Evolutionary conservation across 768 basidiomycete species (phyloP).

Genomic region (Mycena metata): DNA sequence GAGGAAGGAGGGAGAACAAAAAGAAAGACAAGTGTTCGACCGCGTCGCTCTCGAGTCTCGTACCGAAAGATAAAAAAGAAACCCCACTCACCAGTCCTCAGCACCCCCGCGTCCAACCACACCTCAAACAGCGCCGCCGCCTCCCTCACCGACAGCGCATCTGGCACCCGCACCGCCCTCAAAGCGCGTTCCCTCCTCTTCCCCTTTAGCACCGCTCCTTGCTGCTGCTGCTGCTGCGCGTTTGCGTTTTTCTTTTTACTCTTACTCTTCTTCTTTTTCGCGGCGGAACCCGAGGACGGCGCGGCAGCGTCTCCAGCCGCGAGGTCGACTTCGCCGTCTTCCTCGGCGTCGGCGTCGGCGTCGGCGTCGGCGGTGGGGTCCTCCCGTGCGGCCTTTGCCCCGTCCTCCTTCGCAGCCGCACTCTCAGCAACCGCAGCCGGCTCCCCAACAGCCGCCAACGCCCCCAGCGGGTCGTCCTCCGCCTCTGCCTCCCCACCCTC

Average conservation of each 20-base stretch:
- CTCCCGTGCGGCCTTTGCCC: neutral
- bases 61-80: conserved; percentile 12
- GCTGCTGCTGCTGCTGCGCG: neutral
- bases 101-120: conserved; percentile 74
- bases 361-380: too few species aligned
- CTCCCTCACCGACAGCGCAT: conserved; percentile 72
- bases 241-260: too few species aligned
- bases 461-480: neutral
- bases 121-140: conserved; percentile 82
- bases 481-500: neutral
- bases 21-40: too few species aligned
- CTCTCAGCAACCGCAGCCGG: too few species aligned
- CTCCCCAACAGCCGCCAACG: too few species aligned
- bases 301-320: too few species aligned
- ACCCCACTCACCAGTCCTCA: conserved; percentile 62
- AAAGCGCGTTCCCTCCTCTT: conserved; percentile 36
- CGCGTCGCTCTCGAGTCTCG: too few species aligned
- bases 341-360: neutral
- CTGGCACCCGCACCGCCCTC: conserved; percentile 59
- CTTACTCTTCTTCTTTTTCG: too few species aligned
- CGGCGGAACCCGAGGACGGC: too few species aligned
- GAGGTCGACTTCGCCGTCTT: neutral
- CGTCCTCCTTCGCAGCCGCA: too few species aligned
- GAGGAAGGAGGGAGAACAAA: too few species aligned
- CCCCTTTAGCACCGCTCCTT: neutral